Evolutionary conservation across 2,329 filamentous ascomycete genomes (phyloP).

Genomic region (Neurospora sp.): DNA sequence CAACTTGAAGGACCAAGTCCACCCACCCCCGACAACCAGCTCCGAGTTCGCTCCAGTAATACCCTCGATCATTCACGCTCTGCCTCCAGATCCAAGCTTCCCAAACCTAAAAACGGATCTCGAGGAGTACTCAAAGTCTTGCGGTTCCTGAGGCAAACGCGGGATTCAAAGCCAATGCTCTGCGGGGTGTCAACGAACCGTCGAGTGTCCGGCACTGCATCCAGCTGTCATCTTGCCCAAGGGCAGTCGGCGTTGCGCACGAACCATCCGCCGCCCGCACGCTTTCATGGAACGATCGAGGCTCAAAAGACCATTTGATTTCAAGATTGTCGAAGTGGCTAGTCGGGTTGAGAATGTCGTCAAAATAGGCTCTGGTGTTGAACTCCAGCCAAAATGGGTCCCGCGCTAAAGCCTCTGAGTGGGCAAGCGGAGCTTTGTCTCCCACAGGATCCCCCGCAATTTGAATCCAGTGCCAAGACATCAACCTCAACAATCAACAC

Average conservation of each 20-base stretch:
- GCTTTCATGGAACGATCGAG: not conserved
- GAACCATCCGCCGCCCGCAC: not conserved
- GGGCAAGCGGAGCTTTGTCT: not conserved
- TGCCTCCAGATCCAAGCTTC: no score
- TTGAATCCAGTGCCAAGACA: no score
- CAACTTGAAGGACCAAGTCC: no score
- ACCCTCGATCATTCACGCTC: no score
- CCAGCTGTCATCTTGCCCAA: not conserved
- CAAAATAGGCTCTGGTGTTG: not conserved
- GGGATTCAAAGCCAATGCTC: no score
- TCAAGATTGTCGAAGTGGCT: not conserved
- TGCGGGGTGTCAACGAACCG: no score
- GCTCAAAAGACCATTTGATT: not conserved
- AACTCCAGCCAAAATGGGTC: not conserved
- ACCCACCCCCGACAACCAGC: no score
- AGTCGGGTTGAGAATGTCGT: not conserved
- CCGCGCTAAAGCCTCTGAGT: not conserved
- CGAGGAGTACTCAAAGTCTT: no score
- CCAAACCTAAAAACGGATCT: no score
- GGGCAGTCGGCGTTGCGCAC: not conserved
- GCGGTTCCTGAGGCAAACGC: no score
- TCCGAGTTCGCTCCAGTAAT: no score
- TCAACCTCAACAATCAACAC: not conserved
- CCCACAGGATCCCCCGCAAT: no score
- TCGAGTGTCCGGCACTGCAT: not conserved